Percentiles rank a stretch among this genome's conserved stretches.
Evolutionary conservation across 768 basidiomycete genomes (phyloP).

Genomic region (Kwoniella bestiolae): DNA sequence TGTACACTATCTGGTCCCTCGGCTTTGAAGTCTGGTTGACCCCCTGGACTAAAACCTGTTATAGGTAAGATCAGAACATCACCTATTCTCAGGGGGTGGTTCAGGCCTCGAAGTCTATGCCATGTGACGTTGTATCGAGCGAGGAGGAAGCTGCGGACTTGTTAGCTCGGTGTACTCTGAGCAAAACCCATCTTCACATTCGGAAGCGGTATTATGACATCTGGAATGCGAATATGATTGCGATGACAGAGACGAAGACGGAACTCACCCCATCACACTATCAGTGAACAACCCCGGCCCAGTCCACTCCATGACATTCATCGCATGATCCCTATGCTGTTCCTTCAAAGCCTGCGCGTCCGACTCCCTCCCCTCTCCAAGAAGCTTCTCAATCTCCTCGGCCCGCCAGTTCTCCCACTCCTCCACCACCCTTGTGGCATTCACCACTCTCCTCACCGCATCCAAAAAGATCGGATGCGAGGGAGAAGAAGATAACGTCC

Average conservation of each 20-base stretch:
- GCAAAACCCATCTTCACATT: background rate
- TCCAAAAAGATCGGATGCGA: conserved; percentile 55
- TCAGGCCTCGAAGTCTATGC: conserved; percentile 40
- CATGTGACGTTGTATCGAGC: conserved; percentile 51
- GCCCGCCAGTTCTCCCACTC: conserved; percentile 32
- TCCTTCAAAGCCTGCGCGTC: conserved; percentile 19
- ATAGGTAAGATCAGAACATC: conserved; percentile 53
- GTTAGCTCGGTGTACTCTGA: too few species aligned
- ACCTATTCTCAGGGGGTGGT: conserved; percentile 53
- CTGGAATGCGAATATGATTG: background rate
- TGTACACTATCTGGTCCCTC: conserved; percentile 34
- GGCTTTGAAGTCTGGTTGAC: conserved; percentile 39
- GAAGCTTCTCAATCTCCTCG: conserved; percentile 16
- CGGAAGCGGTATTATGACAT: background rate
- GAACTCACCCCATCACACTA: conserved; percentile 42
- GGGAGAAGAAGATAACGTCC: conserved; percentile 52
- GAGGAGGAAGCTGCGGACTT: conserved; percentile 49
- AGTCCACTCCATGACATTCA: conserved; percentile 54
- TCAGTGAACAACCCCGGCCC: conserved; percentile 49
- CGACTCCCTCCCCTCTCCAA: conserved; percentile 15
- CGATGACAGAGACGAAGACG: background rate
- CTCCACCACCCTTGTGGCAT: conserved; percentile 38
- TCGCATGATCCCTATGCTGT: conserved; percentile 24
- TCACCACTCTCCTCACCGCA: conserved; percentile 45
- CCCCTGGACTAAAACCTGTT: conserved; percentile 46